Base-by-base conservation (phyloP, 2,329 filamentous ascomycete species). In the Daldinia sp. region DNA sequence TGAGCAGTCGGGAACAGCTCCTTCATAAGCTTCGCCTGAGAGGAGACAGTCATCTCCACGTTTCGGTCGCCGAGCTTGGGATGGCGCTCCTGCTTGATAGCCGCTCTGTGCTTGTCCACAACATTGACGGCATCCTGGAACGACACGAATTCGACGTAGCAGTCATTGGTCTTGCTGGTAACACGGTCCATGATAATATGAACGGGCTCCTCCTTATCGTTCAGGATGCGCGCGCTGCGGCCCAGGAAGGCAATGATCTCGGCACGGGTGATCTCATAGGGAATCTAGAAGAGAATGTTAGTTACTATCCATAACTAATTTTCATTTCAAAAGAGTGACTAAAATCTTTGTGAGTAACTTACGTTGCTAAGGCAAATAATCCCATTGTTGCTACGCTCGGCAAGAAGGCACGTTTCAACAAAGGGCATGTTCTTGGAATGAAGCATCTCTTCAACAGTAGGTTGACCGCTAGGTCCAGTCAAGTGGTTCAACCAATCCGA, bases 1-100 rank as follows among this genome's bases (percentile, higher is more conserved):
- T 80, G 33, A 3, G 87, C 86, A 44, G 84, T 82, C 0, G 89
- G 88, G 72, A 91, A 91, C 18, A 91, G 77, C n/a, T 87, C 85
- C 69, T 80, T 82, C 88, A 91, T 90, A 15, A 92, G 80, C 5
- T 79, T 79, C 0, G 80, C 82, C 73, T 89, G 87, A 70, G 83
- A 86, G 0, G 88, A 87, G 1, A 90, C 75, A 68, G 86, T 83
- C 7, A 91, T 78, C 1, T 88, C 85, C 26, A 90, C 83, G 15
- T 84, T 82, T 1, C 89, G 87, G 53, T 86, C 84, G 0, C 88
- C 88, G 4, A 92, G 81, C 30, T 86, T 86, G 50, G 80, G 79
- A 26, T 80, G 76, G 3, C 86, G 83, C 3, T 72, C 72, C 6
- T 55, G 63, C 1, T 66, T 56, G 1, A 63, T 48, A 18, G 55